Conservation (phyloP, 1,139 yeast species). For the Protomyces inundatus region DNA sequence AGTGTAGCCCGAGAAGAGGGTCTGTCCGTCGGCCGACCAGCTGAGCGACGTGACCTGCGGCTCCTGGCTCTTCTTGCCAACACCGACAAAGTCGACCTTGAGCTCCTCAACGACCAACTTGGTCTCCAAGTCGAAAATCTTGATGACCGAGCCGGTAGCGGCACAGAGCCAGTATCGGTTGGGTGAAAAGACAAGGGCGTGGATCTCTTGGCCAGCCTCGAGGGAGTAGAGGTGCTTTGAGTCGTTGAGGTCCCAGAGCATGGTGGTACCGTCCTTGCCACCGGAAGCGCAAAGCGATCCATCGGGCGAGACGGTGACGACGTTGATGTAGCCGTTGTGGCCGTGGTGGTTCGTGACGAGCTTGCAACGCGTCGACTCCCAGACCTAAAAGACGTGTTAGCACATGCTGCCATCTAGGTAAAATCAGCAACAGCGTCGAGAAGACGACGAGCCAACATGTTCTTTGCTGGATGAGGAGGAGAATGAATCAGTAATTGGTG, state of each 20-base stretch:
- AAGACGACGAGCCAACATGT: conserved; percentile 7
- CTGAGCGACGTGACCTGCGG: conserved; percentile 98
- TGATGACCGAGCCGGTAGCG: conserved; percentile 96
- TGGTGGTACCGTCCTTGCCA: conserved; percentile 98
- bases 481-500: conserved; percentile 28
- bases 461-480: not conserved
- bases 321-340: conserved; percentile 98
- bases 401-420: not conserved
- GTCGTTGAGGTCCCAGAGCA: conserved; percentile 96
- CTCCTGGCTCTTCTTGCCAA: conserved; percentile 81
- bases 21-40: conserved; percentile 99
- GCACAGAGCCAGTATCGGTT: conserved; percentile 99
- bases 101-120: conserved; percentile 94
- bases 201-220: conserved; percentile 93
- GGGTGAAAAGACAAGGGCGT: conserved; percentile 99
- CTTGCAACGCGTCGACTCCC: conserved; percentile 86
- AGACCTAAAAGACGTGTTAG: conserved; percentile 53
- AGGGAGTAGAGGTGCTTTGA: conserved; percentile 90
- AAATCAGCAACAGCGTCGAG: not conserved
- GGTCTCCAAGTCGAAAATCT: conserved; percentile 97
- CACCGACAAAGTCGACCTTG: conserved; percentile 93
- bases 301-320: conserved; percentile 98
- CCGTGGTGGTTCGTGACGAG: conserved; percentile 96
- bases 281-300: conserved; percentile 99
- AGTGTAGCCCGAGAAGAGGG: conserved; percentile 99